Conservation (phyloP, 495 filamentous ascomycete genomes). For the Cryomyces antarcticus region DNA sequence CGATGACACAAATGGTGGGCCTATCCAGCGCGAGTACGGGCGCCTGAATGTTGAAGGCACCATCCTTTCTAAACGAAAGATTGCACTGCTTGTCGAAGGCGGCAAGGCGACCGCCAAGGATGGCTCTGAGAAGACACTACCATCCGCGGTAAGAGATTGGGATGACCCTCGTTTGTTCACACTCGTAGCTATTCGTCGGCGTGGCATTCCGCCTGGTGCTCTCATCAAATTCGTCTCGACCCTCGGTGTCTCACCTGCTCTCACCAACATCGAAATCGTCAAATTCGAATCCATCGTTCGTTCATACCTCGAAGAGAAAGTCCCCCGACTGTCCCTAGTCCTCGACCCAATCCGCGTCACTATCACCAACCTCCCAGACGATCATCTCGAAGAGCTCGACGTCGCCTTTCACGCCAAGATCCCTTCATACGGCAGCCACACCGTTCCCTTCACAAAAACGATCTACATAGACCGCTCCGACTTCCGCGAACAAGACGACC, state of each 20-base stretch:
- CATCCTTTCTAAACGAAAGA: constrained; percentile 65
- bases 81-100: constrained; percentile 48
- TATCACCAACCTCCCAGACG: constrained; percentile 51
- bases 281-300: constrained; percentile 66
- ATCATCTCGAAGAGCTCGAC: constrained; percentile 38
- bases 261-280: constrained; percentile 47
- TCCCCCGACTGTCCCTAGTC: constrained; percentile 68
- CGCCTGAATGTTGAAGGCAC: constrained; percentile 65
- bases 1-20: constrained; percentile 13
- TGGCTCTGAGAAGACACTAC: constrained; percentile 6
- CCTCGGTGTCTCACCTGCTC: constrained; percentile 63
- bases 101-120: constrained; percentile 2
- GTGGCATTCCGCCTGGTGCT: constrained; percentile 70
- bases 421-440: constrained; percentile 26
- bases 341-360: constrained; percentile 51
- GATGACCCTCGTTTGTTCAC: constrained; percentile 83
- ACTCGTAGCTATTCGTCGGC: constrained; percentile 60
- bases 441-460: constrained; percentile 59
- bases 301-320: constrained; percentile 60
- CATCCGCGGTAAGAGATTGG: constrained; percentile 38
- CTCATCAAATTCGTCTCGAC: constrained; percentile 77
- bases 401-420: constrained; percentile 63
- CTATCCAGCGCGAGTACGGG: constrained; percentile 74
- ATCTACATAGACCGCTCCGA: constrained; percentile 88
- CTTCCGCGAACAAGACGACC: constrained; percentile 54